Conservation (phyloP, 306 rosid genomes). For the Chamaecrista fasciculata region DNA sequence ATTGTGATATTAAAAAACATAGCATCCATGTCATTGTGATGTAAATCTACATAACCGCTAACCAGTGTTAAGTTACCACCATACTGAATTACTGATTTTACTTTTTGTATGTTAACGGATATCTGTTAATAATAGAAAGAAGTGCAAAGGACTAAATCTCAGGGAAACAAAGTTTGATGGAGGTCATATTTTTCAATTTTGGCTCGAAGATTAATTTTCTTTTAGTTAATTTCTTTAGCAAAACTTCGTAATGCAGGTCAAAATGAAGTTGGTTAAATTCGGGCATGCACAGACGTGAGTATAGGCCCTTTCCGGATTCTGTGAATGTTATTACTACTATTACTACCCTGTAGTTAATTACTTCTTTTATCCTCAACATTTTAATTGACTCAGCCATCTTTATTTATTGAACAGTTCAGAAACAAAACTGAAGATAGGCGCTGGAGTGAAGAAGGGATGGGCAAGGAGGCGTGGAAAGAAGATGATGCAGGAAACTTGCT, state of each 20-base stretch:
- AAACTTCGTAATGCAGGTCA: conserved; percentile 64
- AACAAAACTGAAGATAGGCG: conserved; percentile 75
- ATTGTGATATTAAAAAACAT: conserved; percentile 17
- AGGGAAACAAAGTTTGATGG: background rate
- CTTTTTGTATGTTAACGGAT: background rate
- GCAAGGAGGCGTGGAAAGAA: conserved; percentile 56
- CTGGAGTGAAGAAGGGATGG: conserved; percentile 76
- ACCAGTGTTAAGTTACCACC: too few species aligned
- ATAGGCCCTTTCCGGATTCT: conserved; percentile 23
- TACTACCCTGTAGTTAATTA: conserved; percentile 1
- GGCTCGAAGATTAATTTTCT: background rate
- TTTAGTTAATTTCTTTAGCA: conserved; percentile 12
- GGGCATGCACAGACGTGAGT: conserved; percentile 94
- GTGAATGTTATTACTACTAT: conserved; percentile 8
- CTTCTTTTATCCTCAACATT: background rate
- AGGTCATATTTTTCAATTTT: conserved; percentile 12
- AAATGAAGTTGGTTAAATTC: conserved; percentile 71
- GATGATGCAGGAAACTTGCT: conserved; percentile 63
- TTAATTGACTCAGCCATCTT: conserved; percentile 20
- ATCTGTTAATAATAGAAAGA: background rate
- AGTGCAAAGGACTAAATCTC: conserved; percentile 2
- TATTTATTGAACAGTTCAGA: conserved; percentile 54
- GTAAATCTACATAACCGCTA: background rate
- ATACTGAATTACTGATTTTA: background rate
- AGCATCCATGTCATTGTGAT: background rate